Evolutionary conservation across 2,329 filamentous ascomycete genomes (phyloP), one percentile per base, ranked within the genome.

Genomic region (Calonectria henricotiae): DNA sequence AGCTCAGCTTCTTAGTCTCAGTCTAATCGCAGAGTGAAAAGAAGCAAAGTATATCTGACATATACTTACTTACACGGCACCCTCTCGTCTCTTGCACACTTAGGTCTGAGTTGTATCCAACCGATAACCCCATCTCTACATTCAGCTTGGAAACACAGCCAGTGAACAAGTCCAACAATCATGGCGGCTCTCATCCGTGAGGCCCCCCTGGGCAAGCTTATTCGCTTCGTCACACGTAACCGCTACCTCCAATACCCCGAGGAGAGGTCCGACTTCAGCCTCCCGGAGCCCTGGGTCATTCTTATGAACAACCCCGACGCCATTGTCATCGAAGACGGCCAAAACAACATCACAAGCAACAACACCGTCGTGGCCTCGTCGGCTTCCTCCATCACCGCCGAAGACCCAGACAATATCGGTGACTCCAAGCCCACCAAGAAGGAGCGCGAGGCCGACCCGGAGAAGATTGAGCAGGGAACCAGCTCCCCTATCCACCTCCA

Each of bases 241-340:
- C 84, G 80, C 47, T 77, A 87, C 49, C 82, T 92, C 13, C 84
- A 86, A 68, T 91, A 91, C 70, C 89, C 89, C 17, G 90, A 91
- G 81, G 90, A 92, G 72, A 82, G 82, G 69, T 74, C 85, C 25
- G 88, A 83, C 73, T 92, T 91, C 73, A 76, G 85, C 68, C 81
- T 88, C 5, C 89, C 89, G 4, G 78, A 80, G 25, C 68, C 79
- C 1, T 84, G 83, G 82, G 67, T 81, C 37, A 73, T 75, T n/a
- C 75, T 84, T 44, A 55, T 83, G 35, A 78, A 83, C 73, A 77
- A 80, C 65, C 76, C 78, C 11, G 67, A 79, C 68, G 70, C 62
- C 27, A 20, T 71, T 43, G 54, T 77, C 63, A 67, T 71, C 2
- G 74, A 74, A 30, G 68, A 65, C 17, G 39, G 63, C 30, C 62